These are phyloP conservation scores for Aspergillus sclerotioniger DNA, from an alignment of 495 filamentous ascomycete genomes.

Conservation along the genomic window DNA sequence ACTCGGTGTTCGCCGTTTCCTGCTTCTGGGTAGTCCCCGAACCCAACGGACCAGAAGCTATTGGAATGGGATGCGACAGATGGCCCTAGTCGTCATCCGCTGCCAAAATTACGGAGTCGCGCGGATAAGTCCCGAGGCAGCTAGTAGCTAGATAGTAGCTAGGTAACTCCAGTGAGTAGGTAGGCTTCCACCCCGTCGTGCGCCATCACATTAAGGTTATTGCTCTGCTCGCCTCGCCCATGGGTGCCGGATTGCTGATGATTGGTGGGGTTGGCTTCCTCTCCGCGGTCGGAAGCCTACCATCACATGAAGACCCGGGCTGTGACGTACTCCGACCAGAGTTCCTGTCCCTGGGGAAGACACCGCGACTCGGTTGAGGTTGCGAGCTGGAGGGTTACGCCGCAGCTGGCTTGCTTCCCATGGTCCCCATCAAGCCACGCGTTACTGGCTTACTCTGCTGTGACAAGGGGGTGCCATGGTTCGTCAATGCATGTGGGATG, in stretches of 20 bases:
- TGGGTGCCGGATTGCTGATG: not conserved
- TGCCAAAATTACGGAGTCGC: not conserved
- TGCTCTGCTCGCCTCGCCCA: not conserved
- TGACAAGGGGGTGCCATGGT: not conserved
- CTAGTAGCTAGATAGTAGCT: no score
- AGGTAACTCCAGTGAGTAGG: no score
- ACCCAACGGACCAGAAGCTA: no score
- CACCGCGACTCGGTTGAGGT: not conserved
- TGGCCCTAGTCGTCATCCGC: not conserved
- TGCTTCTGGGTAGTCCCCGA: no score
- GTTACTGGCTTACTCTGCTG: not conserved
- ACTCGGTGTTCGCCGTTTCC: no score
- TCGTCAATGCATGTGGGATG: not conserved
- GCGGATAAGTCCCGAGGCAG: not conserved
- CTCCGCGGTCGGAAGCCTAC: not conserved
- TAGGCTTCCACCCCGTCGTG: no score
- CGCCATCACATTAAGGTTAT: not conserved
- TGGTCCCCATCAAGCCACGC: not conserved
- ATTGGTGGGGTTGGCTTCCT: not conserved
- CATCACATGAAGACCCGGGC: not conserved
- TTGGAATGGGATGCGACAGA: no score
- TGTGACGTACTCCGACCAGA: not conserved
- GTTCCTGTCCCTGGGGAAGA: not conserved
- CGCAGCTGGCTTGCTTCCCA: not conserved
- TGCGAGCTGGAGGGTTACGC: not conserved